Evolutionary conservation across 2,329 filamentous ascomycete genomes (phyloP).

Genomic region (Bertia moriformis): DNA sequence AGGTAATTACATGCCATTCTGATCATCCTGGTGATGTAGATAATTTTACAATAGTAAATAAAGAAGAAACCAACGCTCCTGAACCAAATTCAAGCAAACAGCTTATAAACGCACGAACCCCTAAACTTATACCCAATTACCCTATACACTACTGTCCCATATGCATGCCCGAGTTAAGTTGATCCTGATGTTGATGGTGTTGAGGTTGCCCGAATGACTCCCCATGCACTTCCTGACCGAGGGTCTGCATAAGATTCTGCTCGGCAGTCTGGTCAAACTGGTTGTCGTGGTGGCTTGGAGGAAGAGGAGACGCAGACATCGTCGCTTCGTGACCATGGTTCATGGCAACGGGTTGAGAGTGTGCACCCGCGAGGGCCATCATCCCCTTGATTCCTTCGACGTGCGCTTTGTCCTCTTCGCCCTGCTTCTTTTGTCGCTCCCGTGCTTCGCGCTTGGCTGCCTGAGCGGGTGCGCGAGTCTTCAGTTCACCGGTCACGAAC

Average conservation of each 20-base stretch:
- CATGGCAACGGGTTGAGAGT: constrained; percentile 14
- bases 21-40: too few species aligned
- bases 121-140: too few species aligned
- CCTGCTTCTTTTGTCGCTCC: constrained; percentile 26
- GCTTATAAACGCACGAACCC: too few species aligned
- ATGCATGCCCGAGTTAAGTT: not conserved
- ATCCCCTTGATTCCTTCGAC: constrained; percentile 28
- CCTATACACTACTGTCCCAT: not conserved
- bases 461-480: constrained; percentile 34
- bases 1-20: too few species aligned
- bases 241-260: constrained; percentile 24
- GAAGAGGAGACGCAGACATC: constrained; percentile 20
- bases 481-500: constrained; percentile 45
- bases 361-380: constrained; percentile 26
- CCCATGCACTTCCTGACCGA: constrained; percentile 22
- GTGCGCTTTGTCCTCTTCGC: constrained; percentile 28
- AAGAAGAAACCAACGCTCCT: too few species aligned
- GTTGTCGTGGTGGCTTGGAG: constrained; percentile 12
- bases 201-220: constrained; percentile 16
- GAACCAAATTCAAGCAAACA: too few species aligned
- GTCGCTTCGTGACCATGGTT: constrained; percentile 13
- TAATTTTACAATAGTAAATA: too few species aligned
- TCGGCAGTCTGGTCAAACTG: constrained; percentile 22
- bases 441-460: constrained; percentile 15
- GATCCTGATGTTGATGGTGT: constrained; percentile 10